phyloP scores from a whole-genome alignment of 257 asterid genomes.

The Craterostigma plantagineum region DNA sequence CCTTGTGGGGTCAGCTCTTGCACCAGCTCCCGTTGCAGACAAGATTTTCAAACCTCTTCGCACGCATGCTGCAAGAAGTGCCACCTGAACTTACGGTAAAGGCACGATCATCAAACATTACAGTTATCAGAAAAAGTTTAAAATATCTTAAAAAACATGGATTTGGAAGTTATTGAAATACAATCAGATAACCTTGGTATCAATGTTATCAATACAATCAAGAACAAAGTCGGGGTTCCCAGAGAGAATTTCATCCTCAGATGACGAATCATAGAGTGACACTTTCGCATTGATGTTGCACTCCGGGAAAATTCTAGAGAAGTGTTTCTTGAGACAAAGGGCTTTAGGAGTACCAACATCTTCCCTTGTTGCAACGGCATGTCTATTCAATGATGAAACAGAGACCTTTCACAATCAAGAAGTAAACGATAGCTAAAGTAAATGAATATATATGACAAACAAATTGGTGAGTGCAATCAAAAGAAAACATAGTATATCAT shows the following conservation, averaged over 20 bases:
- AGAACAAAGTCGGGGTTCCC: slow-evolving; percentile 82
- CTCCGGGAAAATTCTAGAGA: slow-evolving; percentile 69
- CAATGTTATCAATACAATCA: slow-evolving; percentile 93
- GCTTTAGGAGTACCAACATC: slow-evolving; percentile 93
- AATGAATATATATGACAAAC: slow-evolving; percentile 2
- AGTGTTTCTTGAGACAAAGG: slow-evolving; percentile 75
- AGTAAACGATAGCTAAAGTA: slow-evolving; percentile 3
- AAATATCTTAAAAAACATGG: no score
- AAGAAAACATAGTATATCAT: no score
- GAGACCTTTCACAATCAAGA: slow-evolving; percentile 49
- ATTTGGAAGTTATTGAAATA: not conserved
- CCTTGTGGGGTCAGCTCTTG: slow-evolving; percentile 95
- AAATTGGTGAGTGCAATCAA: no score
- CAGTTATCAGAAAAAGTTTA: not conserved
- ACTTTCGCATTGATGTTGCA: slow-evolving; percentile 82
- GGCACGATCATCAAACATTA: slow-evolving; percentile 4
- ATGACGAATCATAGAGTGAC: slow-evolving; percentile 56
- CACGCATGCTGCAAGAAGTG: slow-evolving; percentile 95
- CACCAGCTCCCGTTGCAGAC: slow-evolving; percentile 98
- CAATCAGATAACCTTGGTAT: slow-evolving; percentile 51
- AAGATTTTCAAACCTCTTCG: slow-evolving; percentile 81
- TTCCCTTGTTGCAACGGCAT: slow-evolving; percentile 91
- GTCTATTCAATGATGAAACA: slow-evolving; percentile 89
- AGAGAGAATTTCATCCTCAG: slow-evolving; percentile 83
- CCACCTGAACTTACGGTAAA: slow-evolving; percentile 53